phyloP scores from a whole-genome alignment of 2,329 filamentous ascomycete genomes.

The Colletotrichum sp. region DNA sequence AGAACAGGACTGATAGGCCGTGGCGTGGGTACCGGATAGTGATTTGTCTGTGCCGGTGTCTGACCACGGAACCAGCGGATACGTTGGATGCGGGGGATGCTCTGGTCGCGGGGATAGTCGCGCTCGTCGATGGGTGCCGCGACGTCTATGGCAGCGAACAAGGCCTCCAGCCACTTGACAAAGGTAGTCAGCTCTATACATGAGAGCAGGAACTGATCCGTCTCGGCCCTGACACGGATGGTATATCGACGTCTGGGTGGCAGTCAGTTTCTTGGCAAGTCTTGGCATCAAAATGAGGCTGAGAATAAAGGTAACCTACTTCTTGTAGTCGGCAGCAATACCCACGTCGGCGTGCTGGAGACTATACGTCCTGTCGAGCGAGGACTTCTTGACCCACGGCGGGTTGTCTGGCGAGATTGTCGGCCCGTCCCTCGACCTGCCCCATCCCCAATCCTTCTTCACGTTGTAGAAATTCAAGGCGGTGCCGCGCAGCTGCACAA shows the following conservation, averaged over 20 bases:
- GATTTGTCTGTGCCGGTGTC: conserved; percentile 31
- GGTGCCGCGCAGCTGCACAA: conserved; percentile 71
- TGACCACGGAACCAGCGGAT: conserved; percentile 55
- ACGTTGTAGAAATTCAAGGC: conserved; percentile 69
- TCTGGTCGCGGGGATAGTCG: conserved; percentile 66
- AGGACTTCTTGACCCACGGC: conserved; percentile 57
- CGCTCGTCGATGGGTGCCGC: conserved; percentile 75
- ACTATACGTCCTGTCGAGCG: conserved; percentile 71
- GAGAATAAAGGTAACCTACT: conserved; percentile 49
- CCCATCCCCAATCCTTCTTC: conserved; percentile 62
- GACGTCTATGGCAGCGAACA: conserved; percentile 78
- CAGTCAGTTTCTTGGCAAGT: conserved; percentile 18
- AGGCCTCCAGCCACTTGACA: conserved; percentile 70
- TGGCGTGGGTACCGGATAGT: conserved; percentile 19
- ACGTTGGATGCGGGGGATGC: conserved; percentile 62
- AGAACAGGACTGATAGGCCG: conserved; percentile 7
- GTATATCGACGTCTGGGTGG: conserved; percentile 62
- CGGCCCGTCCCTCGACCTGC: conserved; percentile 50
- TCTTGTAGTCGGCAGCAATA: conserved; percentile 74
- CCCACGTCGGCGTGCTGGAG: conserved; percentile 78
- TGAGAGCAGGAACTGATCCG: conserved; percentile 75
- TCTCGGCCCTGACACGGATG: conserved; percentile 74
- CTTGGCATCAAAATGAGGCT: conserved; percentile 16
- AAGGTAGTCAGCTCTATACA: conserved; percentile 70
- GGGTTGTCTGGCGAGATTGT: conserved; percentile 55